These are phyloP conservation scores for Leptographium lundbergii DNA, from an alignment of 2,329 filamentous ascomycete genomes.

Conservation along the genomic window DNA sequence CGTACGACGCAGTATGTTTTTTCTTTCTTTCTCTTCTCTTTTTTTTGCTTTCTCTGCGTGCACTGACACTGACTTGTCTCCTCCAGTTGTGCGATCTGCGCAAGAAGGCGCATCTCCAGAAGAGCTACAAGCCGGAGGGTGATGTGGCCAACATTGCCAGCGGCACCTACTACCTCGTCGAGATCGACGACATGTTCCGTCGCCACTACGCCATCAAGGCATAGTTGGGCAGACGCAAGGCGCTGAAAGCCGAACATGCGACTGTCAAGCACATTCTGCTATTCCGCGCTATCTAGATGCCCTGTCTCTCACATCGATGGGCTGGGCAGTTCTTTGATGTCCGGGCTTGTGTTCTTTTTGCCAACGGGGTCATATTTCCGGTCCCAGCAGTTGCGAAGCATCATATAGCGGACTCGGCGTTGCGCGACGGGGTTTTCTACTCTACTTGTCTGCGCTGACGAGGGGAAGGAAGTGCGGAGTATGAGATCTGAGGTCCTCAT, in stretches of 20 bases:
- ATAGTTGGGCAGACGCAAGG: conserved; percentile 24
- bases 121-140: conserved; percentile 61
- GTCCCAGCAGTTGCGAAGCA: neutral
- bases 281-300: neutral
- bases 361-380: neutral
- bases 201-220: conserved; percentile 65
- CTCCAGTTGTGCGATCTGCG: conserved; percentile 65
- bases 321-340: neutral
- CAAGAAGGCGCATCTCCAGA: conserved; percentile 73
- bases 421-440: neutral
- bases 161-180: conserved; percentile 67
- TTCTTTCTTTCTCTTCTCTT: neutral
- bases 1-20: conserved; percentile 57
- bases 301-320: neutral
- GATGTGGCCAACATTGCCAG: conserved; percentile 50
- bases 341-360: neutral
- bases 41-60: neutral
- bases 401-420: neutral
- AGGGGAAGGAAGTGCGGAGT: neutral
- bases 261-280: neutral
- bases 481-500: neutral
- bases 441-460: neutral
- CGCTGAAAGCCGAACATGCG: neutral
- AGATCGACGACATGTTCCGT: conserved; percentile 79
- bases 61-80: neutral